Evolutionary conservation across 441 rosid species (phyloP), one percentile per base, ranked within the genome.

Genomic region (Arabidopsis hybrid): DNA sequence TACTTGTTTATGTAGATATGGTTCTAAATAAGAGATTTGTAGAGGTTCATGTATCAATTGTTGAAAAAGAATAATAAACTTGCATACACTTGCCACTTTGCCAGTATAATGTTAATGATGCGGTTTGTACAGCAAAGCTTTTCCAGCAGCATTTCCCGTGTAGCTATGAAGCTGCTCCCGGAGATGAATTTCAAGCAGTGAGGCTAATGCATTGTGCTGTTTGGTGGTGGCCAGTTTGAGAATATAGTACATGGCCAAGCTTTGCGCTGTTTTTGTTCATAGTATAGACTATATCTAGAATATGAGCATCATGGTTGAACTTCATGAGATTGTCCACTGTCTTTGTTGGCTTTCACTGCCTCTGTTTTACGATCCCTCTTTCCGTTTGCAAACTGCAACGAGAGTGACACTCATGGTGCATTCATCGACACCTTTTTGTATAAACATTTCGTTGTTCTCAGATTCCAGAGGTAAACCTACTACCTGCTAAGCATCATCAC

Each of bases 171-270:
- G 17, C 98, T 95, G 69, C 95, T 88, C 51, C 89, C 91, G 3
- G 97, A 95, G 70, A 95, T 91, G 80, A 89, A 87, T 80, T 93
- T 95, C 82, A 93, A 16, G 66, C 93, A 86, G 16, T 88, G 83
- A 45, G 97, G 92, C 73, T 82, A 83, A 21, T 80, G 84, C 46
- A 89, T 56, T 2, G 71, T 71, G 26, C 26, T 61, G 40, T 89
- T 91, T 8, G 81, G 76, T 3, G 88, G 90, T 34, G 92, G 96
- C 88, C 93, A 93, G 83, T 91, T 93, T 3, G 97, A 93, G 80
- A 88, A 93, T 7, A 83, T 87, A 1, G 89, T 12, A 88, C 76
- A 14, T 91, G 96, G 65, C 90, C 77, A 69, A 89, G 81, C 86
- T 88, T 93, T 57, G 88, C 60, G 12, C 91, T 83, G 72, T 84